Evolutionary conservation across 2,329 filamentous ascomycete genomes (phyloP), one percentile per base, ranked within the genome.

Genomic region (Anthostomella pinea): DNA sequence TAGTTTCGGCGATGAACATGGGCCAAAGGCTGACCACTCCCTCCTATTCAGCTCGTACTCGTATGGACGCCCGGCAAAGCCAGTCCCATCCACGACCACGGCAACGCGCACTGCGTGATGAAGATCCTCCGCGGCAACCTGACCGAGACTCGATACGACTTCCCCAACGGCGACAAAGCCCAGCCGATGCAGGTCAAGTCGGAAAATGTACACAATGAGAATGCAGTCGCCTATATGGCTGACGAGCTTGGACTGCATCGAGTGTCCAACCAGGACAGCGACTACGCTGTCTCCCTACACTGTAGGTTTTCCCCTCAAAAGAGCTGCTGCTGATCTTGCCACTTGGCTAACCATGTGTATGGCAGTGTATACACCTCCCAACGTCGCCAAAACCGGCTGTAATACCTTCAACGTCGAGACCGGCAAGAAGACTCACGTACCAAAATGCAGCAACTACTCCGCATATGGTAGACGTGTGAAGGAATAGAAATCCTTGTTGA

Each of bases 41-140:
- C 22, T 26, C 11, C 23, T 30, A 29, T 53, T 33, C 60, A 91
- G 85, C 77, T 95, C 45, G 79, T 95, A 30, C 77, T 95, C 25
- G 89, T 95, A 24, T 96, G 90, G 90, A 83, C 81, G 11, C 89
- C 90, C 1, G 85, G 85, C 33, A 87, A 87, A 65, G 78, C 78
- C 23, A 91, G 85, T 53, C 83, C 85, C 8, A 88, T 96, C 57
- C 90, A 96, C 59, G 90, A 96, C 60, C 85, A 88, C 63, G 83
- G 83, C 57, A 87, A 91, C 44, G 87, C 89, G 24, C 90, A 95
- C 61, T 96, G 90, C 64, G 70, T 95, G 52, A 95, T 95, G 87
- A 95, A 84, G 70, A 81, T 91, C 48, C 75, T 95, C 45, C 81
- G 80, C 51, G 90, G 90, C 29, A 75, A 72, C 44, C 69, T 95